These are phyloP conservation scores for Euptelea pleiosperma DNA, from an alignment of 164 flowering plant species.

Conservation along the genomic window DNA sequence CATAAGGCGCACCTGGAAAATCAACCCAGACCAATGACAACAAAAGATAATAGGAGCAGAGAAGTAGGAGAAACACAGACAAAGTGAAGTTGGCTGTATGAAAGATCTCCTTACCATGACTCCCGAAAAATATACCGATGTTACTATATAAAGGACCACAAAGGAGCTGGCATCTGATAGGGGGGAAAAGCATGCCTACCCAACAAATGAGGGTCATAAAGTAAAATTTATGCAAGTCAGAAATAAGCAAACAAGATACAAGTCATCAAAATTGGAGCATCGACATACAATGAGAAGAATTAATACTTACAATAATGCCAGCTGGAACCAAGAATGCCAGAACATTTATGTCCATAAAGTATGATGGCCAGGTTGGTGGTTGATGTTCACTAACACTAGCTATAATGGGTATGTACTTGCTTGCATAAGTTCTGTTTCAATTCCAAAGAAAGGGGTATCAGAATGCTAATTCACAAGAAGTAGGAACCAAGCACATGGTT, in stretches of 20 bases:
- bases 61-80: background rate
- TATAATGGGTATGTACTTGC: constrained; percentile 99
- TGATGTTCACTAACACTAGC: constrained; percentile 99
- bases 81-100: background rate
- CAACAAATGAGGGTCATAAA: constrained; percentile 14
- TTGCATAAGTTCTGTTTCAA: constrained; percentile 89
- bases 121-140: constrained; percentile 97
- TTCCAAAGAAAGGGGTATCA: constrained; percentile 7
- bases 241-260: background rate
- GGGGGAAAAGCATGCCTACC: constrained; percentile 91
- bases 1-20: constrained; percentile 88
- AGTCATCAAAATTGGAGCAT: background rate
- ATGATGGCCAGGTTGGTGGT: constrained; percentile 99
- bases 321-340: constrained; percentile 99
- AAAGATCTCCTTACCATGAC: constrained; percentile 70
- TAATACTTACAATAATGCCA: constrained; percentile 83
- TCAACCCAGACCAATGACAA: constrained; percentile 10
- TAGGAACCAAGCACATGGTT: background rate
- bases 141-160: constrained; percentile 82
- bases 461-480: background rate
- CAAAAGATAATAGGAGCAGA: background rate
- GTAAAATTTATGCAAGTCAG: background rate
- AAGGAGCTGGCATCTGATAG: constrained; percentile 98
- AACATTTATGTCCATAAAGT: constrained; percentile 98
- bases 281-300: background rate